Evolutionary conservation across 306 rosid genomes (phyloP).

Genomic region (Glycine soja): DNA sequence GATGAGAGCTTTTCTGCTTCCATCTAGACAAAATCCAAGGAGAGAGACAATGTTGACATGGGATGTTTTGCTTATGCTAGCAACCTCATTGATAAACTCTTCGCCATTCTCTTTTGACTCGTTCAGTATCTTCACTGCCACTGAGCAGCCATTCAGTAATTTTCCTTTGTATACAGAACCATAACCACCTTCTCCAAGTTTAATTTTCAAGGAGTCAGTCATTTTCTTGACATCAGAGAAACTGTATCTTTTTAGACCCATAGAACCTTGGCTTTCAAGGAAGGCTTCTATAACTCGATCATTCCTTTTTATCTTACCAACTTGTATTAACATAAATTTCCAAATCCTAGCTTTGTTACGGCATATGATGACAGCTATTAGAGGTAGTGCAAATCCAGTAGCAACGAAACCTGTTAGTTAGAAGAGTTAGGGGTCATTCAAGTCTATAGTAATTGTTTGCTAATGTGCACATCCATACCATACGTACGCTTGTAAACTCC

Average conservation of each 20-base stretch:
- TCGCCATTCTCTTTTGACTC: slow-evolving; percentile 57
- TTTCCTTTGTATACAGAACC: slow-evolving; percentile 62
- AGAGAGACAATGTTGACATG: slow-evolving; percentile 57
- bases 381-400: slow-evolving; percentile 54
- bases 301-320: slow-evolving; percentile 30
- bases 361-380: slow-evolving; percentile 54
- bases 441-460: neutral
- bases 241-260: slow-evolving; percentile 47
- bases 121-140: slow-evolving; percentile 57
- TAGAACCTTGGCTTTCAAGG: slow-evolving; percentile 49
- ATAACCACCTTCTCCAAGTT: slow-evolving; percentile 65
- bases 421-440: slow-evolving; percentile 19
- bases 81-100: slow-evolving; percentile 67
- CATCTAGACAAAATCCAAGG: slow-evolving; percentile 50
- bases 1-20: slow-evolving; percentile 49
- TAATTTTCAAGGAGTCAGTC: slow-evolving; percentile 54
- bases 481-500: neutral
- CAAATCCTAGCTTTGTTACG: slow-evolving; percentile 44
- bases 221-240: slow-evolving; percentile 55
- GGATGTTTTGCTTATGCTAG: slow-evolving; percentile 58
- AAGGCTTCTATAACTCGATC: slow-evolving; percentile 49
- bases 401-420: slow-evolving; percentile 48
- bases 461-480: neutral
- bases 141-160: slow-evolving; percentile 35
- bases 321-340: slow-evolving; percentile 38